Percentiles rank a stretch among this genome's conserved stretches.
These are phyloP conservation scores for Lathyrus tuberosus DNA, from an alignment of 306 rosid species.

Conservation along the genomic window DNA sequence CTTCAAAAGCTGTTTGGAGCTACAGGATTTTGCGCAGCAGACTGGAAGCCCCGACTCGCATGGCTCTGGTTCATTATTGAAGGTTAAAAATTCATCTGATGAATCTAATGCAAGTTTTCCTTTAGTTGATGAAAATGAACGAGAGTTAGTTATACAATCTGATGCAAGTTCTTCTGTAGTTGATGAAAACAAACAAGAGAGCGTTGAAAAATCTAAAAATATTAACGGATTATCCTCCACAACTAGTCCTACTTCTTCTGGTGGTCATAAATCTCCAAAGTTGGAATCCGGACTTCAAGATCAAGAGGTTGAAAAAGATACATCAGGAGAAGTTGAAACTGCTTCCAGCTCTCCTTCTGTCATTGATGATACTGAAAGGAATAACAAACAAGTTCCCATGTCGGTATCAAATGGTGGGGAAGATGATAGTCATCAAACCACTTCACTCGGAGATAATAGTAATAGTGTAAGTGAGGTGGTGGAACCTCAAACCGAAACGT, in stretches of 20 bases:
- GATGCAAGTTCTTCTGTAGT: constrained; percentile 26
- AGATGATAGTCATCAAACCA: constrained; percentile 42
- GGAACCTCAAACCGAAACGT: constrained; percentile 45
- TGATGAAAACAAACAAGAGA: constrained; percentile 43
- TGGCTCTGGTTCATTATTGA: constrained; percentile 37
- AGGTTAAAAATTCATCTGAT: constrained; percentile 41
- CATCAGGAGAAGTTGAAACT: constrained; percentile 39
- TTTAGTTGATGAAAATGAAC: constrained; percentile 41
- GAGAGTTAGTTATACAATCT: constrained; percentile 34
- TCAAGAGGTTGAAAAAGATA: constrained; percentile 45
- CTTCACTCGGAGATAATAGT: constrained; percentile 40
- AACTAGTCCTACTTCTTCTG: constrained; percentile 40
- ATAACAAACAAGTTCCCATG: constrained; percentile 37
- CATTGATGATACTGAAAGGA: constrained; percentile 37
- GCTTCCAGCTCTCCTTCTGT: constrained; percentile 41
- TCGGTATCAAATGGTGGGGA: constrained; percentile 38
- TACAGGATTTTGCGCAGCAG: constrained; percentile 44
- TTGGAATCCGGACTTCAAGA: constrained; percentile 40
- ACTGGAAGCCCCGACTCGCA: constrained; percentile 41
- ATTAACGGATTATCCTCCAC: constrained; percentile 42
- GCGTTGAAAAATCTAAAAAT: constrained; percentile 35
- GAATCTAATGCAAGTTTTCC: constrained; percentile 34
- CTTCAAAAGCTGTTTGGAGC: constrained; percentile 69
- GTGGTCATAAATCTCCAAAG: constrained; percentile 39
- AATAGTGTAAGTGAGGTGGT: constrained; percentile 40